Evolutionary conservation across 768 basidiomycete species (phyloP), one percentile per base, ranked within the genome.

Genomic region (Psilocybe sp.): DNA sequence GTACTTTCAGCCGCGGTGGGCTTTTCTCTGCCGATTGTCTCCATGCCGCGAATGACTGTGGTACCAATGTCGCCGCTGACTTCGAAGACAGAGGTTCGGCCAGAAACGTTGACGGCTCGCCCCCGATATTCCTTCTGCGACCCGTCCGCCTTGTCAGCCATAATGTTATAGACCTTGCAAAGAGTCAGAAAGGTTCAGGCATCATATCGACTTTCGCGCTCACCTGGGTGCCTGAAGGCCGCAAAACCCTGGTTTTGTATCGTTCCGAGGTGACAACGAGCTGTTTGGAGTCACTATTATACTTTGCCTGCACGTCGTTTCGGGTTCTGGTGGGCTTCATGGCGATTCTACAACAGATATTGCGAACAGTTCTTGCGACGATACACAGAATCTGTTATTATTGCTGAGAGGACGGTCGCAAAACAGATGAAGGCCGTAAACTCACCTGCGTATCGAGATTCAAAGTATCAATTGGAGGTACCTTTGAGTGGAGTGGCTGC

Each of bases 1-100:
- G 59, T 43, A 5, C 14, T 46, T 51, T 85, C 83, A 14, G 81
- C 75, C 16, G 15, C 23, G 13, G 81, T 84, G 3, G 70, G 74
- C 14, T 58, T 62, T 3, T 76, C 79, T 51, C 64, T 69, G 1
- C 82, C 84, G 36, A 72, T 53, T 10, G 82, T 73, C 12, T 66
- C 72, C 18, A 46, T 18, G 6, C 36, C 36, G 6, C 39, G 46
- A 12, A 46, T 35, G 7, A 28, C 28, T 8, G 19, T 23, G n/a
- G 33, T 28, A 2, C 35, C 14, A 13, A 46, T 11, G 16, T 46
- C 46, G 8, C 46, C 46, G 31, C 31, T 36, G 6, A 46, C 39
- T 1, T 35, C 36, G 14, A 46, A 28, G 5, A 37, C 39, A 2
- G 46, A 35, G 19, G n/a, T 16, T 37, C 46, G 46, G 8, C 46